Evolutionary conservation across 805 yeast genomes (phyloP).

Genomic region (Sugiyamaella mastotermitis): DNA sequence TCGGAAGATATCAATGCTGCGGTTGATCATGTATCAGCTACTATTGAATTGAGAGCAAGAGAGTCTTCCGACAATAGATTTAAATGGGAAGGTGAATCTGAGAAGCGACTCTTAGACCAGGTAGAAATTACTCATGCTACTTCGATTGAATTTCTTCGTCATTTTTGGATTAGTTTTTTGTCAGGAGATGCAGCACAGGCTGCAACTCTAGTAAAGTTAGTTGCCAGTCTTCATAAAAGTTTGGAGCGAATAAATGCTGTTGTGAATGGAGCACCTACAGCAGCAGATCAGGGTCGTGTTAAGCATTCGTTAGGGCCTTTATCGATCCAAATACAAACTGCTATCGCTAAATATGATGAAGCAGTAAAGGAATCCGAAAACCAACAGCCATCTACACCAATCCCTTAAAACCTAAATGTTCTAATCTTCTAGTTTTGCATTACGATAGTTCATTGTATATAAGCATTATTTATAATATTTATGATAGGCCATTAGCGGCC

Average conservation of each 20-base stretch:
- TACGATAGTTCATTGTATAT: neutral
- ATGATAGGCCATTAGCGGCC: slow-evolving; percentile 43
- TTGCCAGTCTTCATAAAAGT: slow-evolving; percentile 44
- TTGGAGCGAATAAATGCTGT: slow-evolving; percentile 38
- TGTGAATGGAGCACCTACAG: slow-evolving; percentile 19
- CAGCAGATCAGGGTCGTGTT: slow-evolving; percentile 14
- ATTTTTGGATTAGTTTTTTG: slow-evolving; percentile 48
- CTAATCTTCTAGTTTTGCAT: neutral
- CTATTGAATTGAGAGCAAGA: slow-evolving; percentile 14
- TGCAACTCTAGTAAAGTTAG: slow-evolving; percentile 39
- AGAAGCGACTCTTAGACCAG: slow-evolving; percentile 38
- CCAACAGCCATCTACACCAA: no score
- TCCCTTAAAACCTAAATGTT: neutral
- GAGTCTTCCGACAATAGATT: slow-evolving; percentile 12
- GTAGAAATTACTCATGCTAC: slow-evolving; percentile 63
- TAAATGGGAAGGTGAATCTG: slow-evolving; percentile 21
- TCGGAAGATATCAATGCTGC: slow-evolving; percentile 13
- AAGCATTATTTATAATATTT: neutral
- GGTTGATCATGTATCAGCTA: slow-evolving; percentile 10
- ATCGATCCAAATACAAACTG: slow-evolving; percentile 39
- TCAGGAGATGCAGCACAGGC: slow-evolving; percentile 38
- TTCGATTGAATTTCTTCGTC: slow-evolving; percentile 67
- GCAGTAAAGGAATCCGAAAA: slow-evolving; percentile 27
- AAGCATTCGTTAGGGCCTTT: slow-evolving; percentile 37
- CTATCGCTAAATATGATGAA: slow-evolving; percentile 41